These are phyloP conservation scores for Strobilomyces confusus DNA, from an alignment of 768 basidiomycete species.

Conservation along the genomic window DNA sequence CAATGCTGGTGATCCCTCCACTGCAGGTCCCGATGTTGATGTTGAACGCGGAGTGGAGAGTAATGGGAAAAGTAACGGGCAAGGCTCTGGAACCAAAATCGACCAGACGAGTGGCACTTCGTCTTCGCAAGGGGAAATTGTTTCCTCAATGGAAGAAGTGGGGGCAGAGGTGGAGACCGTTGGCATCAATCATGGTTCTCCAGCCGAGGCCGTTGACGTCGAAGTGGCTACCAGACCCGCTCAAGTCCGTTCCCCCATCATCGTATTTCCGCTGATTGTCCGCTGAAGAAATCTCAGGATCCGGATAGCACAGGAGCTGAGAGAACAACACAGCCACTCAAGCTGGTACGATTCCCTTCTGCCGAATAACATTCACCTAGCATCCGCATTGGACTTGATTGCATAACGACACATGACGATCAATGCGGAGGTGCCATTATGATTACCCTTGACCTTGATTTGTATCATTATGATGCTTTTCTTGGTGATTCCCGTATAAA, in stretches of 20 bases:
- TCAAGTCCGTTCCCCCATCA: slow-evolving; percentile 21
- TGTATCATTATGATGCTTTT: not conserved
- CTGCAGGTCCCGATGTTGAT: slow-evolving; percentile 3
- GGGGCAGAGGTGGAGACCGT: not conserved
- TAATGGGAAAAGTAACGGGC: not conserved
- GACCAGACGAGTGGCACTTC: not conserved
- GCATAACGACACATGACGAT: not conserved
- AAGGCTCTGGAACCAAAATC: not conserved
- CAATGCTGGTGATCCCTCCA: not conserved
- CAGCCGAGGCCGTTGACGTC: not conserved
- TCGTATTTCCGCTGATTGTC: not conserved
- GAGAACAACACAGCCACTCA: slow-evolving; percentile 1
- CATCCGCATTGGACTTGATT: slow-evolving; percentile 4
- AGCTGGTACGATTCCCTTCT: slow-evolving; percentile 33
- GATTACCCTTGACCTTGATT: not conserved
- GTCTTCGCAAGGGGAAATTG: not conserved
- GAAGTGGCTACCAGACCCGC: not conserved
- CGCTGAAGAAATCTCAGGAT: slow-evolving; percentile 15
- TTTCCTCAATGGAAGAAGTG: not conserved
- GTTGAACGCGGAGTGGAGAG: slow-evolving; percentile 19
- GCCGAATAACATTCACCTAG: slow-evolving; percentile 32
- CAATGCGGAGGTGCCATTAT: not conserved
- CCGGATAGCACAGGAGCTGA: not conserved
- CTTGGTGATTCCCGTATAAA: not conserved
- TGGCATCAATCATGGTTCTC: not conserved